Conservation (phyloP, 495 filamentous ascomycete species). For the Cercophora newfieldiana region DNA sequence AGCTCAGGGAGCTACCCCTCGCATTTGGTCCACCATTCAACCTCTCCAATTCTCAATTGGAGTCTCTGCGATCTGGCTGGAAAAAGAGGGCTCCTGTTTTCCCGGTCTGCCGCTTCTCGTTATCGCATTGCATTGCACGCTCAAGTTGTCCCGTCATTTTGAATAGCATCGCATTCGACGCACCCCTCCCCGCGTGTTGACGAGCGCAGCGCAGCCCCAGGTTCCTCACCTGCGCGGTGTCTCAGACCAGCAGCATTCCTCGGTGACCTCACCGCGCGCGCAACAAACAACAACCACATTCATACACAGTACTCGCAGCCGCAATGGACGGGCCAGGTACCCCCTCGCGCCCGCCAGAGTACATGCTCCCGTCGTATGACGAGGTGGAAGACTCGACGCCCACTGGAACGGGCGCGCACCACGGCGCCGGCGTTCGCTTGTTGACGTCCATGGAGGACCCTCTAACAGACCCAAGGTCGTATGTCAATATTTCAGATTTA, state of each 20-base stretch:
- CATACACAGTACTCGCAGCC: too few relatives aligned
- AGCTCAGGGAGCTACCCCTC: conserved; percentile 9
- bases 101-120: neutral
- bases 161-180: neutral
- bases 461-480: conserved; percentile 39
- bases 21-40: neutral
- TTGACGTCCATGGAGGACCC: conserved; percentile 54
- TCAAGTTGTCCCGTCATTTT: neutral
- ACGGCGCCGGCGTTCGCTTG: conserved; percentile 47
- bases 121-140: neutral
- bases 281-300: conserved; percentile 21
- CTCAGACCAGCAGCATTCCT: conserved; percentile 2
- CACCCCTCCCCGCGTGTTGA: neutral
- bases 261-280: neutral
- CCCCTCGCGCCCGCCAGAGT: conserved; percentile 45
- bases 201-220: neutral
- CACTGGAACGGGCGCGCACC: conserved; percentile 30
- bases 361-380: conserved; percentile 49
- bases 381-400: conserved; percentile 47
- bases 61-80: neutral
- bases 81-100: neutral
- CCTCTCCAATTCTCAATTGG: neutral
- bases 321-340: conserved; percentile 49
- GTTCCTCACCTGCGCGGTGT: neutral
- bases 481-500: conserved; percentile 39